phyloP scores from a whole-genome alignment of 805 yeast genomes.

The Starmerella ratchasimensis region DNA sequence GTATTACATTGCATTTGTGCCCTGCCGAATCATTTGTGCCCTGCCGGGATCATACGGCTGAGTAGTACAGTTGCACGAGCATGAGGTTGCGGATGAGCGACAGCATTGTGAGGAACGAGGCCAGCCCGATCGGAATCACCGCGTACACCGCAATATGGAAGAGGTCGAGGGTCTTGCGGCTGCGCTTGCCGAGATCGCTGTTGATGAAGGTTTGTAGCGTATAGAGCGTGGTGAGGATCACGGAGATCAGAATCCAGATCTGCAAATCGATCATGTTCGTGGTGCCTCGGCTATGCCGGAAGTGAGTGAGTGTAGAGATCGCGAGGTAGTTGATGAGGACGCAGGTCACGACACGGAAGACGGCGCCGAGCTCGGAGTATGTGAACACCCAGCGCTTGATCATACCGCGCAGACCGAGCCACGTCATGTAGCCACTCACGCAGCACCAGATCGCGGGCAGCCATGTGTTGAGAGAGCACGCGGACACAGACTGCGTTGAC shows the following conservation, averaged over 20 bases:
- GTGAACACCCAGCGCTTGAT: conserved; percentile 87
- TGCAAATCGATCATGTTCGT: conserved; percentile 60
- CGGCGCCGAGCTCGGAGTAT: conserved; percentile 77
- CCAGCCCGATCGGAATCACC: conserved; percentile 94
- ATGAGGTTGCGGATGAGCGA: conserved; percentile 63
- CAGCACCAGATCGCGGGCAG: conserved; percentile 58
- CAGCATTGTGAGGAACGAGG: conserved; percentile 84
- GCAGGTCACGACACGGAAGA: conserved; percentile 72
- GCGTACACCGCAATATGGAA: conserved; percentile 88
- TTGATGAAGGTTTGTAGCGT: conserved; percentile 82
- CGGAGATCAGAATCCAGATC: conserved; percentile 84
- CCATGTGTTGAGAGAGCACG: conserved; percentile 17
- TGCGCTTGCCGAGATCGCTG: conserved; percentile 32
- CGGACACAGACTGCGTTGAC: conserved; percentile 5
- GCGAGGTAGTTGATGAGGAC: conserved; percentile 56
- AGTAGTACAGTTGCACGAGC: conserved; percentile 42
- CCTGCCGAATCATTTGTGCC: no score
- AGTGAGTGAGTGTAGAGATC: conserved; percentile 55
- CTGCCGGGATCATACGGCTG: no score
- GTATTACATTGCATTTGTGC: no score
- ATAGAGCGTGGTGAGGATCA: conserved; percentile 65
- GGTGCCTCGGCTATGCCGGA: conserved; percentile 39
- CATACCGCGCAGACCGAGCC: conserved; percentile 71
- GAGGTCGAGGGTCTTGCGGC: conserved; percentile 59
- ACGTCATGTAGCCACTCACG: conserved; percentile 74